Percentiles rank a stretch among this genome's conserved stretches.
Conservation (phyloP, 495 filamentous ascomycete species). For the Hypomontagnella monticulosa region DNA sequence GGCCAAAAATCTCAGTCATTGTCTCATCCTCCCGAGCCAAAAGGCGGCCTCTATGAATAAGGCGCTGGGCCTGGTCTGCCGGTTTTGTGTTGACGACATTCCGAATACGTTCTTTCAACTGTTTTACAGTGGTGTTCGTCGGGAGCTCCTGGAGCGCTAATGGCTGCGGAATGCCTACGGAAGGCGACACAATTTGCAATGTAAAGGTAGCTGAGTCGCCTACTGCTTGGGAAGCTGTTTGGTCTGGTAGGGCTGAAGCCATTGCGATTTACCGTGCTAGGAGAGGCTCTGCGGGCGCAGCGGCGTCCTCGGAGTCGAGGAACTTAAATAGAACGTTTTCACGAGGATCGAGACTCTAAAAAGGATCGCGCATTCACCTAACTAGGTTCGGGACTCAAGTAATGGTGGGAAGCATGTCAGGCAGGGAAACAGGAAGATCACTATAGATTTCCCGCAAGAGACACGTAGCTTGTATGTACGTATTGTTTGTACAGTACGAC, state of each 20-base stretch:
- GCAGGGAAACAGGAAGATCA: conserved; percentile 14
- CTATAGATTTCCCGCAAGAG: conserved; percentile 29
- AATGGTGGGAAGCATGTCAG: conserved; percentile 35
- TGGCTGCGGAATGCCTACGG: conserved; percentile 62
- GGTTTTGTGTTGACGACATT: conserved; percentile 64
- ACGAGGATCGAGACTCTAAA: conserved; percentile 11
- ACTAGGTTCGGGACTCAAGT: conserved; percentile 19
- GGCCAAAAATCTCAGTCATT: conserved; percentile 66
- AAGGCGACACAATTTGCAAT: conserved; percentile 73
- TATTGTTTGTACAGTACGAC: neutral
- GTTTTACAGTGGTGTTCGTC: conserved; percentile 64
- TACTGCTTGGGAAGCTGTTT: conserved; percentile 27
- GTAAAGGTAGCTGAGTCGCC: conserved; percentile 52
- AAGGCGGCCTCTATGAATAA: conserved; percentile 73
- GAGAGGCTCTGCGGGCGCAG: conserved; percentile 5
- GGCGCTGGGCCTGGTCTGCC: conserved; percentile 63
- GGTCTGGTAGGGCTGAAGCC: conserved; percentile 36
- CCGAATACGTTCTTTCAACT: conserved; percentile 69
- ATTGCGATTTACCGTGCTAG: conserved; percentile 26
- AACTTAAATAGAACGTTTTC: neutral
- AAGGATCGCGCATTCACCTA: conserved; percentile 21
- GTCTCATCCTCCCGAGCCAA: conserved; percentile 63
- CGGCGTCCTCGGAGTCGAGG: neutral
- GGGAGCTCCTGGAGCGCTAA: conserved; percentile 64
- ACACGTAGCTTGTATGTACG: conserved; percentile 29